These are phyloP conservation scores for Plasmodium sp. DNA, from an alignment of 169 alveolate species.

Conservation along the genomic window DNA sequence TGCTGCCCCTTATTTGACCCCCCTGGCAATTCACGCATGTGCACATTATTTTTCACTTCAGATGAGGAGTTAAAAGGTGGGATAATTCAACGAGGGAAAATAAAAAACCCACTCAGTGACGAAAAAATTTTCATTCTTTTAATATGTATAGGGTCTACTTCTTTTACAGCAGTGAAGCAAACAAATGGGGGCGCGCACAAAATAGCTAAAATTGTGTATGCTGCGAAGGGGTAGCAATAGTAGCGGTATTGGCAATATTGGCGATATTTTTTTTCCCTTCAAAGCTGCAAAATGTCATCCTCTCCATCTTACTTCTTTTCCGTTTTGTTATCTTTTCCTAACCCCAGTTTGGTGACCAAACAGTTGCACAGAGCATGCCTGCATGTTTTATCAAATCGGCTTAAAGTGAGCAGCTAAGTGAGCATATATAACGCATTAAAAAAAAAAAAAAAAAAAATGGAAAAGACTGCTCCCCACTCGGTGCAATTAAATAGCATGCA, in stretches of 20 bases:
- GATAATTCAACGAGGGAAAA: not conserved
- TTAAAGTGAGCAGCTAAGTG: not conserved
- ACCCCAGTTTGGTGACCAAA: not conserved
- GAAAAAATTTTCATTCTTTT: not conserved
- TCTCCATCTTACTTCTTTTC: not conserved
- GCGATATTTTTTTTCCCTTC: too few relatives aligned
- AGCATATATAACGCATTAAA: not conserved
- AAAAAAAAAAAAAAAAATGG: not conserved
- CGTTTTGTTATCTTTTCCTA: not conserved
- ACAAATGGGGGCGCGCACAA: too few relatives aligned
- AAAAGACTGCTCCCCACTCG: not conserved
- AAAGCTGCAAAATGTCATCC: too few relatives aligned
- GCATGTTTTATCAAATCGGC: not conserved
- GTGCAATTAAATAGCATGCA: not conserved
- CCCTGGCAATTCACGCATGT: not conserved
- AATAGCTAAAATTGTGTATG: too few relatives aligned
- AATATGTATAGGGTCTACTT: too few relatives aligned
- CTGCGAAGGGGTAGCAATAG: too few relatives aligned
- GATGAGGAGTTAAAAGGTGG: not conserved
- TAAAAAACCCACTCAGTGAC: not conserved
- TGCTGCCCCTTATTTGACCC: not conserved
- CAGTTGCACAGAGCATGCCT: not conserved
- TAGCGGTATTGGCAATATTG: too few relatives aligned
- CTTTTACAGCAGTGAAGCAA: too few relatives aligned
- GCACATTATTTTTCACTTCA: not conserved